phyloP scores from a whole-genome alignment of 2,329 filamentous ascomycete genomes.

The Pestalotiopsis sp. region DNA sequence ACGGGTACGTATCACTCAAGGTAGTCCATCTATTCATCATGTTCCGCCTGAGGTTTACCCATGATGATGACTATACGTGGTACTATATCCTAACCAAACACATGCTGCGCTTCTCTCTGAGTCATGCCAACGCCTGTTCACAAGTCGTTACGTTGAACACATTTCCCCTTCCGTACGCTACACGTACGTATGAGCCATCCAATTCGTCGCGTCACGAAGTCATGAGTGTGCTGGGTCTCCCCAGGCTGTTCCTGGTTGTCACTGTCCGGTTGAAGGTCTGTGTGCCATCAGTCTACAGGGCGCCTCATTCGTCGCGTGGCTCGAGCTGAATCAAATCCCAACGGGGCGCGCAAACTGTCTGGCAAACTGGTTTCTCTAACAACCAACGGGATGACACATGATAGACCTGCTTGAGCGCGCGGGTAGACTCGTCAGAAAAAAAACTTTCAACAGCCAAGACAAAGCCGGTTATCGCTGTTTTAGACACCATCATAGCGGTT shows the following conservation, averaged over 20 bases:
- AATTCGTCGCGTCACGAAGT: background rate
- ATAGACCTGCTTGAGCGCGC: background rate
- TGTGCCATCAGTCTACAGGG: background rate
- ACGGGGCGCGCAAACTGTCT: background rate
- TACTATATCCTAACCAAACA: background rate
- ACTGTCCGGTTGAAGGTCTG: slow-evolving; percentile 2
- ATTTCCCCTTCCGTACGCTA: background rate
- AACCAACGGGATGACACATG: background rate
- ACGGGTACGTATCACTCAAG: background rate
- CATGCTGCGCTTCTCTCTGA: background rate
- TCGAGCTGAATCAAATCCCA: background rate
- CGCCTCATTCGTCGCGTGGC: background rate
- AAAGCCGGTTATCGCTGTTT: background rate
- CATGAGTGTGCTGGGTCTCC: background rate
- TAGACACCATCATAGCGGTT: background rate
- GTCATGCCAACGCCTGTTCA: background rate
- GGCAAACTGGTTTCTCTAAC: background rate
- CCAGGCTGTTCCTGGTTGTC: background rate
- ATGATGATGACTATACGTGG: too few species aligned
- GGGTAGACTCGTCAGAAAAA: background rate
- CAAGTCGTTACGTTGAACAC: background rate
- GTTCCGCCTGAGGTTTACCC: background rate
- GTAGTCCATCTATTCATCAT: background rate
- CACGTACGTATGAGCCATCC: background rate
- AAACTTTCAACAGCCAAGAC: background rate